Conservation (phyloP, 1,139 yeast species). For the Yamadazyma kanchanaburiensis region DNA sequence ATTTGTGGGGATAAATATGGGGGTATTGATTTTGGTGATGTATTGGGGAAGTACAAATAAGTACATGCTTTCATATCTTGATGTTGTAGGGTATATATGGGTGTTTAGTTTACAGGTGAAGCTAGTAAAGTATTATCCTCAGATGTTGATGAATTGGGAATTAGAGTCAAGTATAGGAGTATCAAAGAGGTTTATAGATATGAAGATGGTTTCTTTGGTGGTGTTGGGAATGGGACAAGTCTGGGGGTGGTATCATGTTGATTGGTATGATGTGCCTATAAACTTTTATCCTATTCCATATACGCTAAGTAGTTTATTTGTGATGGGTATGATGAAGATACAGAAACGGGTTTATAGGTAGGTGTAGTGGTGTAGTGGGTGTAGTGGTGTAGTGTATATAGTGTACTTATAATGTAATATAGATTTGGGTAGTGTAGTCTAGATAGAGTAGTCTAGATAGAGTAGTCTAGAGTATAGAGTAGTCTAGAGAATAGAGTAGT, state of each 20-base stretch:
- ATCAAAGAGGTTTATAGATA: neutral
- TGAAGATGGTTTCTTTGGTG: neutral
- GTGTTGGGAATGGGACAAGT: conserved; percentile 1
- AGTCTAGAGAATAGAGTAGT: no score
- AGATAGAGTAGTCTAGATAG: no score
- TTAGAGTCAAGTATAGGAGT: conserved; percentile 8
- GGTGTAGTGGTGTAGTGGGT: no score
- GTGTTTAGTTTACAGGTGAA: conserved; percentile 15
- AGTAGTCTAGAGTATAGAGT: no score
- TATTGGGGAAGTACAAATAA: neutral
- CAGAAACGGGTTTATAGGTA: no score
- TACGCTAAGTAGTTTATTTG: conserved; percentile 3
- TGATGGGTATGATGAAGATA: conserved; percentile 4
- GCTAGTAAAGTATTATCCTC: conserved; percentile 22
- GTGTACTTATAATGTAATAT: no score
- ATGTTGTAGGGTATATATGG: conserved; percentile 29
- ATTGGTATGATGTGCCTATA: conserved; percentile 24
- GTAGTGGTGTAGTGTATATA: no score
- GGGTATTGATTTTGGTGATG: conserved; percentile 7
- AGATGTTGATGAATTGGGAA: conserved; percentile 24
- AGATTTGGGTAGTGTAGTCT: no score
- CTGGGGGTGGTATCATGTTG: neutral
- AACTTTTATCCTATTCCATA: conserved; percentile 15
- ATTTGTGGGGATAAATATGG: conserved; percentile 8
- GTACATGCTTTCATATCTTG: conserved; percentile 16